A percentile compares a stretch with the other conserved stretches of the same genome.
Evolutionary conservation across 2,329 filamentous ascomycete species (phyloP).

Genomic region (Macrophomina tecta): DNA sequence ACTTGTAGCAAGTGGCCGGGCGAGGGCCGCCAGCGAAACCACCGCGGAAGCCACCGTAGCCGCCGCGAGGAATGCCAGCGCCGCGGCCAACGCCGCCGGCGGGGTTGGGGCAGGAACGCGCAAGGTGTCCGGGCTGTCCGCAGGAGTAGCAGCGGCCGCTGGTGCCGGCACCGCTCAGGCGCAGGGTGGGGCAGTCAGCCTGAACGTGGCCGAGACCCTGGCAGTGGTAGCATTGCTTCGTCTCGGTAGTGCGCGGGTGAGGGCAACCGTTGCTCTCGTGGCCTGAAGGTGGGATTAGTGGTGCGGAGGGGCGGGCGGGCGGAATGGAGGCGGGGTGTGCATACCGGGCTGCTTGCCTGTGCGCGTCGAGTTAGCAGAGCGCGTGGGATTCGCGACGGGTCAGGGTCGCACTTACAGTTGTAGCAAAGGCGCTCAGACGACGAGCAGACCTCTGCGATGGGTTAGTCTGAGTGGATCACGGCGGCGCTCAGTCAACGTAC

Average conservation of each 20-base stretch:
- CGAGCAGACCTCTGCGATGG: constrained; percentile 81
- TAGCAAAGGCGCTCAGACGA: constrained; percentile 98
- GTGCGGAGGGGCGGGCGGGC: constrained; percentile 31
- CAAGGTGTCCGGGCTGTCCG: constrained; percentile 89
- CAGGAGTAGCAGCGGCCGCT: constrained; percentile 97
- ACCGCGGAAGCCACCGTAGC: constrained; percentile 72
- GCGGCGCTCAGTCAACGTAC: constrained; percentile 39
- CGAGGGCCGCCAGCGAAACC: constrained; percentile 74
- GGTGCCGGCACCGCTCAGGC: constrained; percentile 79
- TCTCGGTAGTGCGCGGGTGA: constrained; percentile 92
- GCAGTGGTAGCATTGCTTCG: constrained; percentile 99
- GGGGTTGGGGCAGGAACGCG: constrained; percentile 85
- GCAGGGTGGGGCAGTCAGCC: constrained; percentile 96
- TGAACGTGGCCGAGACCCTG: constrained; percentile 98
- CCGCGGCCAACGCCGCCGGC: constrained; percentile 70
- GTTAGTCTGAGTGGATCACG: constrained; percentile 19
- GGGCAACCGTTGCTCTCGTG: constrained; percentile 99
- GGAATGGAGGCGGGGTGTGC: constrained; percentile 19
- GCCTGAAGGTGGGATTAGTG: constrained; percentile 55
- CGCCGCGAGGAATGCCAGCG: constrained; percentile 72
- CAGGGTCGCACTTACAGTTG: constrained; percentile 74
- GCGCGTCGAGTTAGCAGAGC: constrained; percentile 22
- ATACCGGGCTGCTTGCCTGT: constrained; percentile 80
- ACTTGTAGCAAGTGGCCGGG: constrained; percentile 72
- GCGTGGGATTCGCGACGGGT: neutral